Evolutionary conservation across 1,139 yeast species (phyloP).

Genomic region (Saccharomyces hybrid): DNA sequence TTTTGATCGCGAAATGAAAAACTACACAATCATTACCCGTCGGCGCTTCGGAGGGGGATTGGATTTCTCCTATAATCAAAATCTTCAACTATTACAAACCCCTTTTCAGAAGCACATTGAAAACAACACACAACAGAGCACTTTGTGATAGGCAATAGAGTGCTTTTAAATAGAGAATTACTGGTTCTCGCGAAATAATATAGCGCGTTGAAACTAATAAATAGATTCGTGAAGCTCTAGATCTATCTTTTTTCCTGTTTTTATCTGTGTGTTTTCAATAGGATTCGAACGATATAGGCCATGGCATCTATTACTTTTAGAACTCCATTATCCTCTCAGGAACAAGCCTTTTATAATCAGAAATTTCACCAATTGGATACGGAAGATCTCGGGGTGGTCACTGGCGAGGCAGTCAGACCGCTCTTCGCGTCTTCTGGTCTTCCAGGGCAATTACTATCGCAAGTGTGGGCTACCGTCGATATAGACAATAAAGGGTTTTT

Average conservation of each 20-base stretch:
- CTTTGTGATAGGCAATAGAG: not conserved
- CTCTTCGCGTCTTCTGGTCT: constrained; percentile 83
- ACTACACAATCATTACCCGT: not conserved
- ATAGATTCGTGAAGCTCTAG: not conserved
- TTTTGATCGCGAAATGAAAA: not conserved
- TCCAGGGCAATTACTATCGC: constrained; percentile 71
- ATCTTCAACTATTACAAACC: constrained; percentile 3
- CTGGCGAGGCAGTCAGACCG: constrained; percentile 85
- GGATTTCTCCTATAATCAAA: constrained; percentile 5
- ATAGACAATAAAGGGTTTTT: constrained; percentile 76
- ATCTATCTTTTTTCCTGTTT: not conserved
- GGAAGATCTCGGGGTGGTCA: constrained; percentile 70
- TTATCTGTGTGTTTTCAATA: not conserved
- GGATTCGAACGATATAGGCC: not conserved
- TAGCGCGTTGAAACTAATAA: not conserved
- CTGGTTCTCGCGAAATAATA: not conserved
- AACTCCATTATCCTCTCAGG: constrained; percentile 63
- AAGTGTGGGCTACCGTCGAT: constrained; percentile 92
- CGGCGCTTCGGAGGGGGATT: constrained; percentile 4
- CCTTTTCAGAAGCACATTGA: not conserved
- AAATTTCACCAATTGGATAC: constrained; percentile 75
- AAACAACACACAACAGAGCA: not conserved
- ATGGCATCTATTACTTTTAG: constrained; percentile 27
- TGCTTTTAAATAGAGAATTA: not conserved
- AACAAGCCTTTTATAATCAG: constrained; percentile 62